phyloP scores from a whole-genome alignment of 2,329 filamentous ascomycete genomes.

The Mycosphaerella arachidis region DNA sequence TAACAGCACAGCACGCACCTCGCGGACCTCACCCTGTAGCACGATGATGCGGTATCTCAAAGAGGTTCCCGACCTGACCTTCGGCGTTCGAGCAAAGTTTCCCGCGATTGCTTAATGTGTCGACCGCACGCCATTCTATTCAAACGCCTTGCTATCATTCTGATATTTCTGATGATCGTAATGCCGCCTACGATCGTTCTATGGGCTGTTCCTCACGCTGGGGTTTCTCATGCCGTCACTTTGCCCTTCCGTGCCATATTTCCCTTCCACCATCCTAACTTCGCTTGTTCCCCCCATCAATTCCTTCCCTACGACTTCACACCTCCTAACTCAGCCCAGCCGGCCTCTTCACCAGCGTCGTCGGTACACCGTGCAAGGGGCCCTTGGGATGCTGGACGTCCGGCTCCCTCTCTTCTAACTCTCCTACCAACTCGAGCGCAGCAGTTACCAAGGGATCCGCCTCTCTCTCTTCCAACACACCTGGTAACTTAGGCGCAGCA shows the following conservation, averaged over 20 bases:
- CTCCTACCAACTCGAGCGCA: too few relatives aligned
- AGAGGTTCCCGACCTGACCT: neutral
- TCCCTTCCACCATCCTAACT: neutral
- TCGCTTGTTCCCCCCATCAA: too few relatives aligned
- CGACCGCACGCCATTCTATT: neutral
- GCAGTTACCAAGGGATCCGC: too few relatives aligned
- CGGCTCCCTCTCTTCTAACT: neutral
- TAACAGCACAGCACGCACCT: neutral
- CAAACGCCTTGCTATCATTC: too few relatives aligned
- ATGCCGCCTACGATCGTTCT: too few relatives aligned
- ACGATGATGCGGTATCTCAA: neutral
- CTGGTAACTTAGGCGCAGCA: too few relatives aligned
- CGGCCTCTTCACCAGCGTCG: neutral
- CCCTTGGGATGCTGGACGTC: neutral
- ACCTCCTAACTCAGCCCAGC: neutral
- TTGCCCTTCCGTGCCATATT: neutral
- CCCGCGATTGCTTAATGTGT: conserved; percentile 6
- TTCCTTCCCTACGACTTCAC: neutral
- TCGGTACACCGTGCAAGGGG: neutral
- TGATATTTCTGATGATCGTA: too few relatives aligned
- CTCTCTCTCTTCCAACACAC: too few relatives aligned
- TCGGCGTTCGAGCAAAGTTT: conserved; percentile 3
- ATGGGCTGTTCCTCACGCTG: neutral
- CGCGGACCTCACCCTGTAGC: neutral
- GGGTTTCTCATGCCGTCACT: neutral